Evolutionary conservation across 768 basidiomycete species (phyloP), one percentile per base, ranked within the genome.

Genomic region (Coprinopsis cinerea): DNA sequence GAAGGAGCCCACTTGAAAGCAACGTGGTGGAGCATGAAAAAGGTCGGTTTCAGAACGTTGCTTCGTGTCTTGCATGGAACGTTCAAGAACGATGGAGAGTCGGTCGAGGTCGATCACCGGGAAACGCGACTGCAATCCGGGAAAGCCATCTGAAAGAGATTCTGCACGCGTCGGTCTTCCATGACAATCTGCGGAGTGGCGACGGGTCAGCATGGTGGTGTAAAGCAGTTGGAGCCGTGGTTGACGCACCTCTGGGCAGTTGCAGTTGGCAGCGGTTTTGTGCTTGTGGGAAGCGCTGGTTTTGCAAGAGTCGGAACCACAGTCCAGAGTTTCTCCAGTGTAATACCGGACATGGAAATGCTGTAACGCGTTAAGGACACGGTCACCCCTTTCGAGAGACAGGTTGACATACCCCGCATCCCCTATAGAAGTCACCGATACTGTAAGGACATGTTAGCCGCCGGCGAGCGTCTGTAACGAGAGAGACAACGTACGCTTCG

Each of bases 261-360:
- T 61, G 54, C 75, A 76, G 41, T 70, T 71, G 28, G 43, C 59
- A 7, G 68, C 64, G 4, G 68, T 68, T 56, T 71, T 74, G 57
- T 76, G 75, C 54, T 70, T 73, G 54, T 76, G 75, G 28, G 57
- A 56, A 10, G 51, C 50, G 50, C 73, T 74, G 6, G 67, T 65
- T 52, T 67, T 74, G 63, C 75, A 76, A 3, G 52, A 52, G 1
- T 55, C 53, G 14, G 67, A 68, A 27, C 54, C 50, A 52, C 75
- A 76, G 56, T 76, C 75, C 34, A 54, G 58, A 20, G 60, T 64
- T 56, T 71, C 70, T 22, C 75, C 75, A 35, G 75, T 75, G 53
- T 67, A 74, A 56, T 73, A 75, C n/a, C 72, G 67, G 32, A 70
- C 71, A 48, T 75, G 73, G 62, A 75, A 76, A 50, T 75, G 75